Evolutionary conservation across 768 basidiomycete genomes (phyloP).

Genomic region (Boletus rex-veris): DNA sequence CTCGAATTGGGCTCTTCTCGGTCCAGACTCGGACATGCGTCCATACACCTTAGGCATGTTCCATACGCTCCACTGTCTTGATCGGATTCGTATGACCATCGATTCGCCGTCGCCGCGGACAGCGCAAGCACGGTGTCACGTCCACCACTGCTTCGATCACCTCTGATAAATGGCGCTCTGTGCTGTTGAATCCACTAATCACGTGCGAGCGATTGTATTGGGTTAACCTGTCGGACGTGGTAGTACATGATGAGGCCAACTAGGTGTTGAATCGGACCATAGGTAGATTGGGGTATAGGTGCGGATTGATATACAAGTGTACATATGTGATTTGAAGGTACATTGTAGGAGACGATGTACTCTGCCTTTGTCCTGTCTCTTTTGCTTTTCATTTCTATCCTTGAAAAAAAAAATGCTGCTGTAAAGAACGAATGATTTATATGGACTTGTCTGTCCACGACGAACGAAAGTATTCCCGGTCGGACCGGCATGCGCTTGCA

Average conservation of each 20-base stretch:
- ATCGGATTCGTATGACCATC: conserved; percentile 33
- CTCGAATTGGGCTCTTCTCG: conserved; percentile 21
- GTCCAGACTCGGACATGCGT: conserved; percentile 10
- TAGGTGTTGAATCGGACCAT: conserved; percentile 20
- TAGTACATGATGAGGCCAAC: conserved; percentile 23
- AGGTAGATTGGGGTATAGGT: background rate
- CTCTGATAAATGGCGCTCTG: conserved; percentile 35
- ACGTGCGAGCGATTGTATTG: conserved; percentile 19
- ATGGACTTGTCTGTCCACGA: background rate
- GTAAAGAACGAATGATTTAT: background rate
- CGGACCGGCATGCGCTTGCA: background rate
- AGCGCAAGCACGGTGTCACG: conserved; percentile 2
- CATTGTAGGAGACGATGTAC: too few relatives aligned
- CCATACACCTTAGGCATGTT: conserved; percentile 38
- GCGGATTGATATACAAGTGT: too few relatives aligned
- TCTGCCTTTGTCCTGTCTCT: too few relatives aligned
- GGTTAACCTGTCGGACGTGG: conserved; percentile 15
- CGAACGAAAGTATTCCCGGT: background rate
- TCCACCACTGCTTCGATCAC: conserved; percentile 40
- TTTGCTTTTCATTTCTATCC: too few relatives aligned
- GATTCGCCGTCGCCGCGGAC: background rate
- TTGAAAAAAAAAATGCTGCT: too few relatives aligned
- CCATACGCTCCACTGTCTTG: conserved; percentile 40
- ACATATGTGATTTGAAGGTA: too few relatives aligned
- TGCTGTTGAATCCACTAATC: conserved; percentile 28